Base-by-base conservation (phyloP, 2,329 filamentous ascomycete species). In the Basipetospora chlamydospora region DNA sequence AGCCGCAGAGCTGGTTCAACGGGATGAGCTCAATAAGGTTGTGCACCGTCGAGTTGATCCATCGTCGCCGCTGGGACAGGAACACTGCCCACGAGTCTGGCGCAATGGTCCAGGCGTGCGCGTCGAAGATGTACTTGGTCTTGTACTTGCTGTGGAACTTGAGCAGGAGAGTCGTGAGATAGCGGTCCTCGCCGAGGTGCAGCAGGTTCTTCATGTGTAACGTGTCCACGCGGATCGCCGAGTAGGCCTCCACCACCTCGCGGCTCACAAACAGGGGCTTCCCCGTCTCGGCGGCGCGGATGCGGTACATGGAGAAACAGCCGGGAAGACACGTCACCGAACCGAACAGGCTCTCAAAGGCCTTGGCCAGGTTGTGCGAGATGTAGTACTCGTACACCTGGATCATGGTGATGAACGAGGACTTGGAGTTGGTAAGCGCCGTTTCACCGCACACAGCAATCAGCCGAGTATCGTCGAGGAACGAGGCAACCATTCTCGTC, bases 361-460 rank as follows among this genome's bases (percentile, higher is more conserved):
- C 90, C 63, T 98, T 96, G 47, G 83, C 79, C 47, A 98, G 62
- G 56, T 96, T 93, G 67, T 98, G 88, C 35, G 88, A 96, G 51
- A 98, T 98, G 65, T 87, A 98, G 69, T 98, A 98, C 60, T 98
- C 88, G 67, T 96, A 98, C 23, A 98, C 88, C 60, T 98, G 90
- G 55, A 98, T 98, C 88, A 96, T 96, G 35, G 90, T 98, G 46
- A 93, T 76, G 52, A 92, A 85, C 1, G 88, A 95, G 6, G 80
- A 71, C 58, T 95, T 95, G 41, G 86, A 82, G 53, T 98, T 98
- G 43, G 80, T 87, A 33, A 98, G 67, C 12, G 81, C 81, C 1
- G 90, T 98, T 60, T 98, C 90, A 60, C 90, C 90, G 52, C 90
- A 98, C 33, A 90, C 75, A 38, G 81, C 90, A 50, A 95, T 88